These are phyloP conservation scores for Coelastrella sp. DNA, from an alignment of 139 green algal genomes.

Conservation along the genomic window DNA sequence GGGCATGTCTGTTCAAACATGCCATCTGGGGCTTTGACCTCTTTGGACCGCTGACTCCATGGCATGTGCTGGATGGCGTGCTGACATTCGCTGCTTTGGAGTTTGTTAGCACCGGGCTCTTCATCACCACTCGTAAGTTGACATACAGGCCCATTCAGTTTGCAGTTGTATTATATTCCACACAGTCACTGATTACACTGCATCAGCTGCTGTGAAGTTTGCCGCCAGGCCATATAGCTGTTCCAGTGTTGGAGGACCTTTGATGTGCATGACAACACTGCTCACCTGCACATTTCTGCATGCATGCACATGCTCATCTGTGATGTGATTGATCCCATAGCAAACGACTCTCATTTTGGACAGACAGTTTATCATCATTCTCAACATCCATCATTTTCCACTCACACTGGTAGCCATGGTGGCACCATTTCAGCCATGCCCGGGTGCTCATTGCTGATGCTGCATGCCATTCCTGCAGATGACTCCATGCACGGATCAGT, in stretches of 20 bases:
- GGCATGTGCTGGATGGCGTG: constrained; percentile 42
- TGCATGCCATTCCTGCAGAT: constrained; percentile 26
- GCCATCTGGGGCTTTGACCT: constrained; percentile 36
- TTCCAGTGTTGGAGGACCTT: no score
- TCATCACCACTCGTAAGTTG: constrained; percentile 61
- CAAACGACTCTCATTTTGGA: no score
- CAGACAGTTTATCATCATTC: no score
- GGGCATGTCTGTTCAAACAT: constrained; percentile 36
- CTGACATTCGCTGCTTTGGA: constrained; percentile 55
- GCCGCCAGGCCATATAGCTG: no score
- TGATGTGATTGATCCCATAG: no score
- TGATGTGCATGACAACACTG: no score
- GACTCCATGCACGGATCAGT: constrained; percentile 63
- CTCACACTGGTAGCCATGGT: no score
- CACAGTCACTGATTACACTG: background rate
- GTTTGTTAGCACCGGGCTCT: constrained; percentile 60
- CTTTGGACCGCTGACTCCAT: background rate
- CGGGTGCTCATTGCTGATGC: background rate
- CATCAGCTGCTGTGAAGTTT: background rate
- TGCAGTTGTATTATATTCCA: background rate
- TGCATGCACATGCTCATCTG: no score
- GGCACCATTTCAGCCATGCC: no score
- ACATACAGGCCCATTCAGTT: background rate
- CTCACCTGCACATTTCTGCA: no score
- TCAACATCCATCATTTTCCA: no score